A percentile compares a stretch with the other conserved stretches of the same genome.
Conservation (phyloP, 2,329 filamentous ascomycete genomes). For the Fusarium sp. region DNA sequence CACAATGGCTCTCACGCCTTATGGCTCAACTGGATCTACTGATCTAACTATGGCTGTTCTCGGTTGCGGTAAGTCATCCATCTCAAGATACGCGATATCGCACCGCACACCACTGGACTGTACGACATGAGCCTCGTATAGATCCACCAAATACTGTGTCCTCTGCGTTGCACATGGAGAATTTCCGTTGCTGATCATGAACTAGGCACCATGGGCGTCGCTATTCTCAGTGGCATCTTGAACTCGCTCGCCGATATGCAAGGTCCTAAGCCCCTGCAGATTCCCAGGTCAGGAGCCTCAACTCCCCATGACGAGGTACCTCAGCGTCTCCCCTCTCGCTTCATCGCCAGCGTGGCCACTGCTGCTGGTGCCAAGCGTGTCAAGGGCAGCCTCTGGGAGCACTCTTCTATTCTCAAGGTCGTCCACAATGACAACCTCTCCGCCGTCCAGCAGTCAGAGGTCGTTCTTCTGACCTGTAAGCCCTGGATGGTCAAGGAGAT, state of each 20-base stretch:
- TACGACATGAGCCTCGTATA: neutral
- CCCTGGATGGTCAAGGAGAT: constrained; percentile 79
- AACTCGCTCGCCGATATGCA: constrained; percentile 71
- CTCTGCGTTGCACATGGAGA: neutral
- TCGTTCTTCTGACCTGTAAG: constrained; percentile 85
- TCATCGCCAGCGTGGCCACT: constrained; percentile 84
- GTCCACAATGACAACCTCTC: constrained; percentile 78
- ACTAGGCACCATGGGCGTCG: constrained; percentile 84
- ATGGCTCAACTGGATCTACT: constrained; percentile 49
- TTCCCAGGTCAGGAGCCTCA: constrained; percentile 54
- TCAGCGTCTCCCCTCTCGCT: constrained; percentile 73
- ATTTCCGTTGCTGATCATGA: constrained; percentile 22
- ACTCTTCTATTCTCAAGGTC: constrained; percentile 72
- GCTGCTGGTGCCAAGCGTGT: constrained; percentile 77
- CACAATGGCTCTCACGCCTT: constrained; percentile 48
- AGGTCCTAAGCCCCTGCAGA: constrained; percentile 58
- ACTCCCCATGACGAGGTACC: constrained; percentile 63
- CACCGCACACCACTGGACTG: neutral
- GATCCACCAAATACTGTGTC: constrained; percentile 5
- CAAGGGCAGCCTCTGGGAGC: constrained; percentile 71
- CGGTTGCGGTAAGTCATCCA: constrained; percentile 75
- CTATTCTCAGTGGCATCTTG: constrained; percentile 84
- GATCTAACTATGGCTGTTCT: constrained; percentile 81
- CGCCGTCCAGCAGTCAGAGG: constrained; percentile 75
- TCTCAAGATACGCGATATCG: constrained; percentile 5